Evolutionary conservation across 139 green algal genomes (phyloP), one percentile per base, ranked within the genome.

Genomic region (Chlamydomonas eustigma): DNA sequence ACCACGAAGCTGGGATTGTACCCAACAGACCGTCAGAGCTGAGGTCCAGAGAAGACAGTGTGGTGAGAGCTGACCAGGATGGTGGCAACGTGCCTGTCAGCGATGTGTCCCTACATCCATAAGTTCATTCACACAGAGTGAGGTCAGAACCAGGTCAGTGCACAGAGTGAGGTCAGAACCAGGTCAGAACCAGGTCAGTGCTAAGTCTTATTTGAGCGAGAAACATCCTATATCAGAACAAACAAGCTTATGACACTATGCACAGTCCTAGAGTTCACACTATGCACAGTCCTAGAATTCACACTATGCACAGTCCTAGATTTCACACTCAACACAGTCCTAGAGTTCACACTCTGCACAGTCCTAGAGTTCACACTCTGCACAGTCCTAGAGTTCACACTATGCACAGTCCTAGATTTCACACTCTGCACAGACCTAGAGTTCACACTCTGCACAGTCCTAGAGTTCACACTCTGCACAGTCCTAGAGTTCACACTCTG

Each of bases 31-130:
- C 22, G 71, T 82, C 78, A 64, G 2, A 3, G 38, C 33, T 28
- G 1, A 75, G 38, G 63, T 71, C 64, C 32, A 82, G 37, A 33
- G 69, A 28, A 25, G 31, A 22, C 1, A 82, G 77, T n/a, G 18
- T 35, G 28, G 58, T 52, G 32, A 66, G 30, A 8, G 8, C 8
- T 22, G 30, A 37, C 71, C 69, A 36, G 52, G 24, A 2, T 38
- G 3, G 50, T 0, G 77, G 77, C 30, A 81, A 38, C 2, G 50
- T 32, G 51, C 76, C 76, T 18, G 34, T 72, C 3, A 76, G 35
- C n/a, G 28, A 36, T 68, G 74, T 76, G 68, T 37, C 4, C 35
- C 28, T 52, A 30, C n/a, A n/a, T n/a, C n/a, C n/a, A n/a, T n/a
- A n/a, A n/a, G n/a, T n/a, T n/a, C n/a, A n/a, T n/a, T n/a, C n/a